These are phyloP conservation scores for Ophiostoma sp. DNA, from an alignment of 2,329 filamentous ascomycete species.

Conservation along the genomic window DNA sequence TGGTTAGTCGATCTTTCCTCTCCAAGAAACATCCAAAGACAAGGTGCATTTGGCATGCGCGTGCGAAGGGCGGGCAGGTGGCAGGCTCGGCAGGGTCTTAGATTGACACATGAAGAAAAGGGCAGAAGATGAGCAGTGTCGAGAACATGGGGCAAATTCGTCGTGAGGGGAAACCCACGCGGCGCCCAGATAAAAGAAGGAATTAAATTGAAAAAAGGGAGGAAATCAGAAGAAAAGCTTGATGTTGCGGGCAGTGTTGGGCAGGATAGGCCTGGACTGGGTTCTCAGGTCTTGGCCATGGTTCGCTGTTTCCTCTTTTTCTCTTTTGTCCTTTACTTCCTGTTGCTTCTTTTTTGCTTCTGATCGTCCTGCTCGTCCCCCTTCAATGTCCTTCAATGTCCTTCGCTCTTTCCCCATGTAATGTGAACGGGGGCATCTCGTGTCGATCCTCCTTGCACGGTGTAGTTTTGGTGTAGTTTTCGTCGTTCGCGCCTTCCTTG, in stretches of 20 bases:
- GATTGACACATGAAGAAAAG: constrained; percentile 8
- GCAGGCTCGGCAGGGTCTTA: background rate
- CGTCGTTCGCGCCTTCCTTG: background rate
- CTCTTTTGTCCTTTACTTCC: background rate
- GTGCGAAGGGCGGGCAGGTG: background rate
- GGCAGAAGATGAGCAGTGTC: background rate
- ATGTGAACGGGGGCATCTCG: background rate
- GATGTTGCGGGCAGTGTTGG: background rate
- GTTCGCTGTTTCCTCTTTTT: background rate
- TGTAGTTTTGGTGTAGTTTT: background rate
- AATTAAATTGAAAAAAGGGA: background rate
- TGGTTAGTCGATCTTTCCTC: background rate
- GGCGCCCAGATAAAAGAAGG: background rate
- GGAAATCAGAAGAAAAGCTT: background rate
- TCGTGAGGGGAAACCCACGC: constrained; percentile 13
- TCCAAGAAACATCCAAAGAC: background rate
- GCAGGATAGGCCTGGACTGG: background rate
- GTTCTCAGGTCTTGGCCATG: background rate
- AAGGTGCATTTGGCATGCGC: background rate
- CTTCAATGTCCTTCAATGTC: background rate
- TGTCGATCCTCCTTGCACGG: background rate
- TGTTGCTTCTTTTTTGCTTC: constrained; percentile 2
- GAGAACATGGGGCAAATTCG: constrained; percentile 7
- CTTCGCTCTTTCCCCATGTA: background rate
- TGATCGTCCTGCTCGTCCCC: background rate